These are phyloP conservation scores for Quaeritorhiza haematococci DNA, from an alignment of 371 early-diverging fungal genomes.

Conservation along the genomic window DNA sequence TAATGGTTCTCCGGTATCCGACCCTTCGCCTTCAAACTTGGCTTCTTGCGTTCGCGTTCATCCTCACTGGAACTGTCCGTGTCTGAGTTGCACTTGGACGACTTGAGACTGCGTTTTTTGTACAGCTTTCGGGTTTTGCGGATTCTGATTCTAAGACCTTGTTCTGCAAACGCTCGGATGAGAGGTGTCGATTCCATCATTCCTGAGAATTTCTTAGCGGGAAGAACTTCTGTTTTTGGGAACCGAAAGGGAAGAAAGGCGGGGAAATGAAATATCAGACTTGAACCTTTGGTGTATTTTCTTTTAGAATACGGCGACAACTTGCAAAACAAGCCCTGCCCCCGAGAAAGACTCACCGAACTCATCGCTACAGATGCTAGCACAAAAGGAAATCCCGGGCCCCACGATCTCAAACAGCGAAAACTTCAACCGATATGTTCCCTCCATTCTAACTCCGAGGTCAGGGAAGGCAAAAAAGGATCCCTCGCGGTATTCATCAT, in stretches of 20 bases:
- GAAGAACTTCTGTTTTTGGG: constrained; percentile 60
- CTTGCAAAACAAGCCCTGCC: too few species aligned
- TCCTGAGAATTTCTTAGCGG: constrained; percentile 92
- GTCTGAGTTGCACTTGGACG: too few species aligned
- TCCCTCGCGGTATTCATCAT: constrained; percentile 77
- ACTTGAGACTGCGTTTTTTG: too few species aligned
- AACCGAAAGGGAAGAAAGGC: neutral
- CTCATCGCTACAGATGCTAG: constrained; percentile 67
- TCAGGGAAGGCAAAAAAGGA: constrained; percentile 96
- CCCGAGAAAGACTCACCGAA: constrained; percentile 48
- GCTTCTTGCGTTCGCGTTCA: too few species aligned
- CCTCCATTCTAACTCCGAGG: constrained; percentile 86
- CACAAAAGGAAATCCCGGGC: constrained; percentile 71
- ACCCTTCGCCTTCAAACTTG: too few species aligned
- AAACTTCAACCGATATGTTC: constrained; percentile 81
- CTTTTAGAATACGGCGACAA: too few species aligned
- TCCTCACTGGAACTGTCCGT: too few species aligned
- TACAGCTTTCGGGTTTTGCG: too few species aligned
- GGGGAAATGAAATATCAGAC: neutral
- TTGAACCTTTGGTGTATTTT: too few species aligned
- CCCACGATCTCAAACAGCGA: constrained; percentile 82
- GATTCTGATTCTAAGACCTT: constrained; percentile 90
- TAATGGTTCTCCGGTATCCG: too few species aligned
- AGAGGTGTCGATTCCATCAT: constrained; percentile 89
- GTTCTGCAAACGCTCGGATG: constrained; percentile 87